phyloP scores from a whole-genome alignment of 306 rosid genomes.

The Vicia sativa region DNA sequence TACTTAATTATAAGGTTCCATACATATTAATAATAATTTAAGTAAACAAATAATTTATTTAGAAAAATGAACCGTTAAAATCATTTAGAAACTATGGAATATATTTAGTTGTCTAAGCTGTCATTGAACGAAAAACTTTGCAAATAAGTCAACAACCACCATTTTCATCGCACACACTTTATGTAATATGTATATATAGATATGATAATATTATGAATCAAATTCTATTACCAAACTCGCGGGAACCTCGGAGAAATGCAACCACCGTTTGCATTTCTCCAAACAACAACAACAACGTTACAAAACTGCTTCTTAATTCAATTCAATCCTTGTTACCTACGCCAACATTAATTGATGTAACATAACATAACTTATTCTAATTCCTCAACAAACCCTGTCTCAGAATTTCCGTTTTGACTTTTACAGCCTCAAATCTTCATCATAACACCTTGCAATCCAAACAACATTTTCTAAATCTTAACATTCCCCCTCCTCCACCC shows the following conservation, averaged over 20 bases:
- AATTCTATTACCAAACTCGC: not conserved
- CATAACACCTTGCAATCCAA: constrained; percentile 28
- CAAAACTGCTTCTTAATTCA: constrained; percentile 20
- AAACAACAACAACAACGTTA: not conserved
- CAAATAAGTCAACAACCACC: not conserved
- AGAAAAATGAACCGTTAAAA: too few relatives aligned
- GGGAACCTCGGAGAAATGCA: constrained; percentile 25
- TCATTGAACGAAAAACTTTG: too few relatives aligned
- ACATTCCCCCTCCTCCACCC: not conserved
- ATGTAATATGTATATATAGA: not conserved
- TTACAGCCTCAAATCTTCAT: constrained; percentile 16
- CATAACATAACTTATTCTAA: not conserved
- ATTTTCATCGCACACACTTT: not conserved
- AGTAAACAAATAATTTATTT: too few relatives aligned
- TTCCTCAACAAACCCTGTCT: constrained; percentile 31
- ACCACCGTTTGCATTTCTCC: constrained; percentile 36
- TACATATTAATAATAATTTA: too few relatives aligned
- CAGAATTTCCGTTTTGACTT: constrained; percentile 35
- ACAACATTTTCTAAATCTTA: constrained; percentile 4
- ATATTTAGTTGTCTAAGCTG: too few relatives aligned
- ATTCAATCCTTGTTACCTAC: constrained; percentile 2
- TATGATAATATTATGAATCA: not conserved
- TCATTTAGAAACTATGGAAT: too few relatives aligned
- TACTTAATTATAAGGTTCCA: too few relatives aligned
- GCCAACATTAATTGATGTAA: constrained; percentile 1